Base-by-base conservation (phyloP, 2,329 filamentous ascomycete genomes). In the Pseudogymnoascus destructans region DNA sequence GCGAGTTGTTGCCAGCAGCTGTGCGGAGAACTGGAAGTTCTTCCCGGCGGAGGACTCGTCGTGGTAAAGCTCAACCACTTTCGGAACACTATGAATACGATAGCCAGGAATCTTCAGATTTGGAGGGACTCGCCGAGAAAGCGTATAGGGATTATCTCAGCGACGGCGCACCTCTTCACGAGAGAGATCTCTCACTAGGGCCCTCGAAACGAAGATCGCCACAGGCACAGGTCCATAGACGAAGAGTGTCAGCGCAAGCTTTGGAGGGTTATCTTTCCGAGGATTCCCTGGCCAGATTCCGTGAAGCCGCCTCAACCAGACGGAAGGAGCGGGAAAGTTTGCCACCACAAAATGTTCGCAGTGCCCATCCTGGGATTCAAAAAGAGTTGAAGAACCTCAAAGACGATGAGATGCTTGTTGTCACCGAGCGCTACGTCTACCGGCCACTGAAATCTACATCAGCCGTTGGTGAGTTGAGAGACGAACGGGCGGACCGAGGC, bases 341-440 rank as follows among this genome's bases (percentile, higher is more conserved):
- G 19, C 54, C 54, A 23, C 54, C 54, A 15, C 32, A 35, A 35
- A 56, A 35, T 56, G 13, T 5, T n/a, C 30, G 21, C 54, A 35
- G 11, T 27, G 21, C 30, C 19, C 32, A 38, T 32, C 30, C 30
- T 25, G 21, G 23, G 32, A 38, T 56, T 3, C 54, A 35, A 11
- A 32, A 56, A 35, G 54, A 35, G n/a, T 10, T 56, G 54, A 35
- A 23, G 11, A 38, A 23, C 13, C 30, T 35, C 30, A 38, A 36
- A 49, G 33, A 36, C 9, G 58, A 46, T 27, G 55, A 59, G 58
- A 33, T 40, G 32, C 17, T 59, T 5, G 55, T 57, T 32, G 38
- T 57, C 3, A 58, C 33, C 3, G 58, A 59, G 55, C 32, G 54
- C 17, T 59, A 58, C 32, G 58, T 58, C 15, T 59, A 59, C 17